Evolutionary conservation across 2,329 filamentous ascomycete genomes (phyloP), one percentile per base, ranked within the genome.

Genomic region (Aspergillus sp.): DNA sequence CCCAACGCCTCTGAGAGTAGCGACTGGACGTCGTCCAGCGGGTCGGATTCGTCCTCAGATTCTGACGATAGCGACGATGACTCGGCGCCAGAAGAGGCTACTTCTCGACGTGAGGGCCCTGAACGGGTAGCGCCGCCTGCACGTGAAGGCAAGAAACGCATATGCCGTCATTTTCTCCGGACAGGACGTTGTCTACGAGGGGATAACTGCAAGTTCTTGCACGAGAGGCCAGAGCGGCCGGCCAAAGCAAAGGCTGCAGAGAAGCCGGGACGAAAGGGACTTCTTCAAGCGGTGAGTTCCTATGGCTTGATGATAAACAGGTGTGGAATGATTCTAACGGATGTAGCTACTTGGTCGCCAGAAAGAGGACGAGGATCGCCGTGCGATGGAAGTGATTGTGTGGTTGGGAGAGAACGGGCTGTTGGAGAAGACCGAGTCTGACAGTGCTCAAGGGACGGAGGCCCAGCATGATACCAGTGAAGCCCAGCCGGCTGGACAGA

Each of bases 151-250:
- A 66, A 67, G 36, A 70, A 69, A 53, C 59, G 55, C 14, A 41
- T 65, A 4, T 79, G 76, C 58, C 71, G 65, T 16, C 67, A 74
- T 38, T 77, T 77, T 59, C 61, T 68, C 9, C 71, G 70, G 19
- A 71, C 54, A 14, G 75, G 75, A 7, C 69, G 67, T 17, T 79
- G 76, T 58, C 67, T 65, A 45, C 71, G 67, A 36, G 76, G 76
- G 2, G 64, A 69, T 16, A 64, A 63, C 32, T 79, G 76, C 58
- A 70, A 65, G 44, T 78, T 72, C 49, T 62, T 64, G 7, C 76
- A 79, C 49, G 66, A 77, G 23, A 54, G 55, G 38, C 49, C 68
- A 3, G 66, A 71, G 47, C 59, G 61, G 50, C 59, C 47, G 32
- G 52, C 52, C 14, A 70, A 70, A 55, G 13, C 58, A n/a, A 67